Percentiles rank a stretch among this genome's conserved stretches.
phyloP scores from a whole-genome alignment of 768 basidiomycete genomes.

The Calocybe cyanea region DNA sequence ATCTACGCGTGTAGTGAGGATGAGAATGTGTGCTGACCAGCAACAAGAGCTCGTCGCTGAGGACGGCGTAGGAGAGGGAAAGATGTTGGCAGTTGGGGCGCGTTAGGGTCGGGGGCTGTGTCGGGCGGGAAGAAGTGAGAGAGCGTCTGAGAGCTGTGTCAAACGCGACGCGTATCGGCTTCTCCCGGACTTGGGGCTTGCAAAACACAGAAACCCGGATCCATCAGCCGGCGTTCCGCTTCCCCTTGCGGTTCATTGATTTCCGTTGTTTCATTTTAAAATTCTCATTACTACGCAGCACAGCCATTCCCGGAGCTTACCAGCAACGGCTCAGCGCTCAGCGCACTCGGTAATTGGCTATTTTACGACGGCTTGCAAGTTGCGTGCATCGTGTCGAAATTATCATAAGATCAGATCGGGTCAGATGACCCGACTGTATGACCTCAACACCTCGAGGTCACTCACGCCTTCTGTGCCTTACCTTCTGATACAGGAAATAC shows the following conservation, averaged over 20 bases:
- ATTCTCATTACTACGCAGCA: not conserved
- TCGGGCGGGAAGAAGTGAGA: conserved; percentile 24
- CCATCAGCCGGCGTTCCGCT: conserved; percentile 25
- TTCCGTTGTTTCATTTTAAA: too few species aligned
- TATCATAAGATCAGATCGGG: conserved; percentile 13
- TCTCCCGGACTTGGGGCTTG: conserved; percentile 41
- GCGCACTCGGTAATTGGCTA: conserved; percentile 4
- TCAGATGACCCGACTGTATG: conserved; percentile 32
- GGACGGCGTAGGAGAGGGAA: conserved; percentile 28
- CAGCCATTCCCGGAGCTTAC: not conserved
- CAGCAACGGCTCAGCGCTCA: not conserved
- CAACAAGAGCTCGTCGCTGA: conserved; percentile 26
- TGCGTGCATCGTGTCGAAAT: too few species aligned
- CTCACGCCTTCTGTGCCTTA: conserved; percentile 12
- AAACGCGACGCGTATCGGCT: conserved; percentile 55
- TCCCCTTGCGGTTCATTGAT: not conserved
- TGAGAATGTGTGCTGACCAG: conserved; percentile 15
- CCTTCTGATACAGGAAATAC: conserved; percentile 15
- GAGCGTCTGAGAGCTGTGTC: conserved; percentile 33
- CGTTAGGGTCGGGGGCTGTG: conserved; percentile 26
- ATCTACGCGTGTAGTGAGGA: conserved; percentile 42
- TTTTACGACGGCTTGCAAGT: conserved; percentile 6
- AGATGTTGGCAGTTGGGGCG: conserved; percentile 34
- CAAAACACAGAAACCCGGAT: conserved; percentile 21
- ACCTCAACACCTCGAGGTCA: conserved; percentile 23